Percentiles rank a stretch among this genome's conserved stretches.
These are phyloP conservation scores for Coriaria nepalensis DNA, from an alignment of 306 rosid species.

Conservation along the genomic window DNA sequence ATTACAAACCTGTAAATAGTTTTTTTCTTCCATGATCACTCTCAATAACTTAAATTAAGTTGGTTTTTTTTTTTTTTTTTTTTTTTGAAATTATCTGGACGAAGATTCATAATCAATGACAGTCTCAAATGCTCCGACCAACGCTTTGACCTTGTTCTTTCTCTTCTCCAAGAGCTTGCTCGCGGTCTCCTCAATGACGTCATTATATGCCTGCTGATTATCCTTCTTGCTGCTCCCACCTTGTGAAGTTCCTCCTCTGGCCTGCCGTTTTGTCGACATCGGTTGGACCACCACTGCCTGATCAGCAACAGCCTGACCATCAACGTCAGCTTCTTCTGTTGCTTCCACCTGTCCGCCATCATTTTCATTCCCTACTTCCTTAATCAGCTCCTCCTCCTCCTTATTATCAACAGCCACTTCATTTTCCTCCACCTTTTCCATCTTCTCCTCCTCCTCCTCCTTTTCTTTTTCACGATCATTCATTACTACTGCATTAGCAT, in stretches of 20 bases:
- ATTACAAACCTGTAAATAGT: too few relatives aligned
- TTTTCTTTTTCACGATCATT: constrained; percentile 6
- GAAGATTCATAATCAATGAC: constrained; percentile 71
- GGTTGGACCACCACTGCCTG: neutral
- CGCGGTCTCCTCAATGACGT: constrained; percentile 53
- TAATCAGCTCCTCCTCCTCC: constrained; percentile 12
- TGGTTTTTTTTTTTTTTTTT: too few relatives aligned
- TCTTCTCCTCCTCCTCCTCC: constrained; percentile 11
- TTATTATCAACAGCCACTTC: constrained; percentile 11
- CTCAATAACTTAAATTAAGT: too few relatives aligned
- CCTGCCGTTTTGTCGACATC: constrained; percentile 11
- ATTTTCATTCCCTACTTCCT: constrained; percentile 8
- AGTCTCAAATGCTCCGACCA: constrained; percentile 89
- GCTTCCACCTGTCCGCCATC: constrained; percentile 13
- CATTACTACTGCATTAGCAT: constrained; percentile 6
- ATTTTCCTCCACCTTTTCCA: neutral
- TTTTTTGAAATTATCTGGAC: too few relatives aligned
- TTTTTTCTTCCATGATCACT: too few relatives aligned
- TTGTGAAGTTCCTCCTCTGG: neutral
- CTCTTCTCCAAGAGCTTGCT: constrained; percentile 46
- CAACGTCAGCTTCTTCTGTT: neutral
- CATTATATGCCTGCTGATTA: constrained; percentile 38
- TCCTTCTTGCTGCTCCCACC: constrained; percentile 27
- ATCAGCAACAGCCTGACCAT: neutral
- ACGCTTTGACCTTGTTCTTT: constrained; percentile 63